Percentiles rank a stretch among this genome's conserved stretches.
phyloP scores from a whole-genome alignment of 306 rosid species.

The Quercus agrifolia region DNA sequence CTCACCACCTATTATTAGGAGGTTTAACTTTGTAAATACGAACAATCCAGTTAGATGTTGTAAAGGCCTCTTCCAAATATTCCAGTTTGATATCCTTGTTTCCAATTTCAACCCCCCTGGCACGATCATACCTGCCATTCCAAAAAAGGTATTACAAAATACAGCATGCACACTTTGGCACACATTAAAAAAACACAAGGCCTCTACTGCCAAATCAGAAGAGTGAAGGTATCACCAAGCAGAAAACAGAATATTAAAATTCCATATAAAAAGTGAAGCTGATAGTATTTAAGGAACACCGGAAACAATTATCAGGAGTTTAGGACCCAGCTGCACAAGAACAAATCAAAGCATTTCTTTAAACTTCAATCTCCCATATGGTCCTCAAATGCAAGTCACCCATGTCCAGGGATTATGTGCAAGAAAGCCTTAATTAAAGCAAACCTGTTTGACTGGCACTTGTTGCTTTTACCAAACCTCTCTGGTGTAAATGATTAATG shows the following conservation, averaged over 20 bases:
- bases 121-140: constrained; percentile 85
- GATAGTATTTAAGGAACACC: not conserved
- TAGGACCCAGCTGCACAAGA: not conserved
- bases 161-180: not conserved
- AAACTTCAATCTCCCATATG: not conserved
- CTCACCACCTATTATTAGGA: constrained; percentile 92
- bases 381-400: not conserved
- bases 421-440: not conserved
- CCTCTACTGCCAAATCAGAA: not conserved
- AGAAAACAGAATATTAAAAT: not conserved
- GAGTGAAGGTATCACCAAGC: not conserved
- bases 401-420: not conserved
- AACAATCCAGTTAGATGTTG: constrained; percentile 97
- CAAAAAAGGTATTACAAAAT: not conserved
- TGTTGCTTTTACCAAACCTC: not conserved
- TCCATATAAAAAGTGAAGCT: not conserved
- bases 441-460: not conserved
- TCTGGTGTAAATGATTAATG: not conserved
- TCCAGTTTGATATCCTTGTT: constrained; percentile 93
- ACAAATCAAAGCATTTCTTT: not conserved
- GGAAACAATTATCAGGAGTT: not conserved
- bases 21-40: constrained; percentile 99
- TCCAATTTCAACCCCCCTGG: constrained; percentile 98
- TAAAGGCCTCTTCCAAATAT: constrained; percentile 95
- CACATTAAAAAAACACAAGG: not conserved